Percentiles rank a stretch among this genome's conserved stretches.
phyloP scores from a whole-genome alignment of 352 stramenopile genomes.

The Plasmopara viticola region DNA sequence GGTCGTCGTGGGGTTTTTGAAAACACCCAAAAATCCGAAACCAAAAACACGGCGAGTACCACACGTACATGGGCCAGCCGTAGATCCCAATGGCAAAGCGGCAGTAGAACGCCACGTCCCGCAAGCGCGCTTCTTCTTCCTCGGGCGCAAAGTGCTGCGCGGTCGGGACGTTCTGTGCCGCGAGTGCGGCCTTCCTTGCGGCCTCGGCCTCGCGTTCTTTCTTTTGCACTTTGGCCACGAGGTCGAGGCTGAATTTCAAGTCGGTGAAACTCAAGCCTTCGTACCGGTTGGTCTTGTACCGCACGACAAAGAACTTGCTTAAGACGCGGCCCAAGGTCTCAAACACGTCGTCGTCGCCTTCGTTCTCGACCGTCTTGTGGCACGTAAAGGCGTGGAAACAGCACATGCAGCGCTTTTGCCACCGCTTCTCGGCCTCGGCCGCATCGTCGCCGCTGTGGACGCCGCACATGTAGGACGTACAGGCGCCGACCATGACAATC shows the following conservation, averaged over 20 bases:
- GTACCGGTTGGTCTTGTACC: conserved; percentile 59
- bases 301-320: conserved; percentile 69
- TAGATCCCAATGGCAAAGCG: conserved; percentile 71
- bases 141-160: conserved; percentile 29
- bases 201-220: conserved; percentile 39
- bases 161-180: conserved; percentile 17
- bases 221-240: conserved; percentile 54
- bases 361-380: conserved; percentile 25
- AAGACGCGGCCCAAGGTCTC: conserved; percentile 54
- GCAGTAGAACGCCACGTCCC: conserved; percentile 57
- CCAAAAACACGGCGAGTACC: conserved; percentile 66
- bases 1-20: conserved; percentile 31
- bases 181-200: conserved; percentile 21
- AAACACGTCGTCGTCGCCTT: conserved; percentile 63
- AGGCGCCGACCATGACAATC: conserved; percentile 31
- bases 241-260: conserved; percentile 56
- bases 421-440: conserved; percentile 51
- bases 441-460: conserved; percentile 52
- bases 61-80: conserved; percentile 72
- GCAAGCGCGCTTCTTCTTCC: conserved; percentile 40
- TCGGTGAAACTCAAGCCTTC: conserved; percentile 67
- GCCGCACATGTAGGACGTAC: conserved; percentile 61
- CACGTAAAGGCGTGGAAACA: conserved; percentile 61
- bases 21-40: conserved; percentile 62
- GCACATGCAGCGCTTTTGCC: conserved; percentile 54